phyloP scores from a whole-genome alignment of 208 protist genomes.

The Trypanosoma mega region DNA sequence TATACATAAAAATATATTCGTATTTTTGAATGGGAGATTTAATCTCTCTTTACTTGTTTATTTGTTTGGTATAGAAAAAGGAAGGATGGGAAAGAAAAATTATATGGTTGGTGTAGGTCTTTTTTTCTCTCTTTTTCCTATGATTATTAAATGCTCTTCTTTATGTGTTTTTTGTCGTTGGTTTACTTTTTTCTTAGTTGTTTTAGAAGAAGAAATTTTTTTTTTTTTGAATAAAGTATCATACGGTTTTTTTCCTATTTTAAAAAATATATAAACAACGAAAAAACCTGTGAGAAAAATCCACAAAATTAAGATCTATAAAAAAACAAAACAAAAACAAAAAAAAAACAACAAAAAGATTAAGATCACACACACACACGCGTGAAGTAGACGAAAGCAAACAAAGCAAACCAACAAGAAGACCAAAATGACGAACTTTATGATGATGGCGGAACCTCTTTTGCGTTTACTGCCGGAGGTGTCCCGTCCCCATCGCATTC shows the following conservation, averaged over 20 bases:
- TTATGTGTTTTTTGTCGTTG: no score
- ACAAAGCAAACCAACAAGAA: neutral
- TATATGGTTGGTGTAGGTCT: no score
- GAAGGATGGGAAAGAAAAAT: no score
- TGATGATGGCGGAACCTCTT: slow-evolving; percentile 95
- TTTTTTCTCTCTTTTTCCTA: no score
- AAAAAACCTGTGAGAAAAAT: slow-evolving; percentile 12
- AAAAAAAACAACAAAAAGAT: slow-evolving; percentile 12
- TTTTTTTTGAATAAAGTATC: neutral
- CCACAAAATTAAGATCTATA: slow-evolving; percentile 20
- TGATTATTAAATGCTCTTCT: no score
- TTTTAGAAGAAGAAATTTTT: no score
- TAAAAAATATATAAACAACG: slow-evolving; percentile 15
- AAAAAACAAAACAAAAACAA: slow-evolving; percentile 22
- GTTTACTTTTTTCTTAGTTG: no score
- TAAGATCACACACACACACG: slow-evolving; percentile 3
- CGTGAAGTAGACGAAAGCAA: slow-evolving; percentile 20
- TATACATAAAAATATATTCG: slow-evolving; percentile 4
- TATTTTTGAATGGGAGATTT: neutral
- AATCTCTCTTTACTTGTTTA: neutral
- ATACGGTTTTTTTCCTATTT: neutral
- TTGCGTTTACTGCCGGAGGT: slow-evolving; percentile 96
- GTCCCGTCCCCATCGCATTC: slow-evolving; percentile 76
- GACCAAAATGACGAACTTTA: slow-evolving; percentile 25
- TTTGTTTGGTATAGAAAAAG: no score